Evolutionary conservation across 1,139 yeast genomes (phyloP).

Genomic region (Yamadazyma trypodendri): DNA sequence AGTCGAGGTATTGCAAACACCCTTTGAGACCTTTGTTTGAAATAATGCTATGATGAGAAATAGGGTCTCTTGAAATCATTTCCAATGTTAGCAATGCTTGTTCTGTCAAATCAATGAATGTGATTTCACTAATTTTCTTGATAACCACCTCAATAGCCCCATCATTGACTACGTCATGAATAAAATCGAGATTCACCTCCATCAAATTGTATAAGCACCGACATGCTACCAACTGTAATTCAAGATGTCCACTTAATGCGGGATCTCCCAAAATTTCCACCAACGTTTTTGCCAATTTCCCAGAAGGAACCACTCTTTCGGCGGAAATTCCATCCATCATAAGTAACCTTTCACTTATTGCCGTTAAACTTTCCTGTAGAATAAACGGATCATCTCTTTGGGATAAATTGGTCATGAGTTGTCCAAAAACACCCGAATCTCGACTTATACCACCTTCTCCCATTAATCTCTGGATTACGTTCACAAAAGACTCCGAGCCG

Average conservation of each 20-base stretch:
- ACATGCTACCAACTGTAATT: constrained; percentile 79
- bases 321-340: constrained; percentile 69
- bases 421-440: constrained; percentile 33
- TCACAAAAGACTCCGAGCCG: constrained; percentile 28
- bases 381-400: constrained; percentile 48
- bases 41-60: constrained; percentile 49
- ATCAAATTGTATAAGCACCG: constrained; percentile 80
- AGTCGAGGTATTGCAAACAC: constrained; percentile 76
- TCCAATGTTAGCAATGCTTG: constrained; percentile 82
- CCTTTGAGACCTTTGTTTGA: constrained; percentile 63
- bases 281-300: constrained; percentile 53
- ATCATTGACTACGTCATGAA: constrained; percentile 61
- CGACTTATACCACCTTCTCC: constrained; percentile 35
- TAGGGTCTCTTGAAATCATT: constrained; percentile 58
- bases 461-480: constrained; percentile 38
- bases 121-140: constrained; percentile 67
- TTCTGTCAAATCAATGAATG: constrained; percentile 88
- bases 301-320: constrained; percentile 65
- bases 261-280: constrained; percentile 62
- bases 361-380: constrained; percentile 58
- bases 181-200: constrained; percentile 71
- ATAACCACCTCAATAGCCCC: constrained; percentile 70
- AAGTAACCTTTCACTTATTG: constrained; percentile 58
- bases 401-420: constrained; percentile 40
- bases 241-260: constrained; percentile 61